These are phyloP conservation scores for Thelonectria blattea DNA, from an alignment of 2,329 filamentous ascomycete genomes.

Conservation along the genomic window DNA sequence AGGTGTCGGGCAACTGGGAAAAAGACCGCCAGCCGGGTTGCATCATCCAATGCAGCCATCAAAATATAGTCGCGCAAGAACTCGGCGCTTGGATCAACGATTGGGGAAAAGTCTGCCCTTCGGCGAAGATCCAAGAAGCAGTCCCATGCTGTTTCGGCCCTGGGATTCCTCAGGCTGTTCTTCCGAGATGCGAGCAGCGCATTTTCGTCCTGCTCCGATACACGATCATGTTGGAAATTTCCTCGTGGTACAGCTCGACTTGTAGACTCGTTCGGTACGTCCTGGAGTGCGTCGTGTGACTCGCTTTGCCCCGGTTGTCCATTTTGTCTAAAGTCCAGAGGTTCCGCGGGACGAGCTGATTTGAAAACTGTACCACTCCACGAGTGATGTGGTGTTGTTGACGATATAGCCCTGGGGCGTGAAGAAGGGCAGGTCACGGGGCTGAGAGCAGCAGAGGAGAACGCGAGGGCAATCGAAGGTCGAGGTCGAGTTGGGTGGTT, in stretches of 20 bases:
- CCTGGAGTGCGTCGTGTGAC: neutral
- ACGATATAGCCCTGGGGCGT: conserved; percentile 14
- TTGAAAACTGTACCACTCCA: conserved; percentile 10
- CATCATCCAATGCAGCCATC: conserved; percentile 36
- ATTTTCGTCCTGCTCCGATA: conserved; percentile 20
- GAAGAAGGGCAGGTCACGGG: conserved; percentile 9
- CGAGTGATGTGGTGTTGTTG: conserved; percentile 9
- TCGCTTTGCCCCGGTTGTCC: conserved; percentile 26
- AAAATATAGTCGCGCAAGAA: conserved; percentile 41
- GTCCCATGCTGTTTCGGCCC: conserved; percentile 38
- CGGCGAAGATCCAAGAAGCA: conserved; percentile 34
- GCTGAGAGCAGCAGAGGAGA: conserved; percentile 14
- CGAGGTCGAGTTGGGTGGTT: conserved; percentile 14
- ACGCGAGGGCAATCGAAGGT: conserved; percentile 24
- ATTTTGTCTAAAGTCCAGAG: conserved; percentile 28
- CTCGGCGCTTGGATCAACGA: conserved; percentile 34
- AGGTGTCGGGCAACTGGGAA: conserved; percentile 44
- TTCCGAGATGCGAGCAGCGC: conserved; percentile 31
- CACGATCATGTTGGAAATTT: neutral
- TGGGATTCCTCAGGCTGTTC: conserved; percentile 27
- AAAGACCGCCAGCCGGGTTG: conserved; percentile 35
- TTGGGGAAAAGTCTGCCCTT: conserved; percentile 24
- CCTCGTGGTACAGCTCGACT: neutral
- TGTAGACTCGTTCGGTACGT: neutral
- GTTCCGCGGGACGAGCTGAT: conserved; percentile 5